Percentiles rank a stretch among this genome's conserved stretches.
Conservation (phyloP, 73 alveolate species). For the Symbiodinium natans region DNA sequence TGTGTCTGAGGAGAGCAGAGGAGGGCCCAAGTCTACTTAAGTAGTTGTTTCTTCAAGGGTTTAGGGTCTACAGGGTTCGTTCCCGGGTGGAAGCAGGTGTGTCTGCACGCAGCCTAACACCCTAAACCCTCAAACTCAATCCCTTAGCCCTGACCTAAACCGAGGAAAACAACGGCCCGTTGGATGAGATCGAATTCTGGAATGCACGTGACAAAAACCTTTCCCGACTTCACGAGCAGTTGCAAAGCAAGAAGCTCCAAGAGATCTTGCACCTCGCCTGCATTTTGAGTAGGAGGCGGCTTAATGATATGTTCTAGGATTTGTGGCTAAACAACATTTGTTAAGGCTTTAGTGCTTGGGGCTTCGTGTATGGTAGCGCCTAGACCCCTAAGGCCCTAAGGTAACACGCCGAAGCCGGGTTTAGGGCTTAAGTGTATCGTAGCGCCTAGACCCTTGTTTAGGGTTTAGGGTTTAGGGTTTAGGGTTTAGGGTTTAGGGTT, state of each 20-base stretch:
- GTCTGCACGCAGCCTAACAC: neutral
- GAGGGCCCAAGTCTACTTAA: neutral
- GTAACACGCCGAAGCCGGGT: too few relatives aligned
- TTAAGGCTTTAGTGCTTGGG: too few relatives aligned
- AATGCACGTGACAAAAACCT: slow-evolving; percentile 95
- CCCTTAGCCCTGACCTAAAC: neutral
- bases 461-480: too few relatives aligned
- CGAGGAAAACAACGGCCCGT: slow-evolving; percentile 94
- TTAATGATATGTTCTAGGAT: too few relatives aligned
- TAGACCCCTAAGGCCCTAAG: too few relatives aligned
- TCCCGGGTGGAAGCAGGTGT: neutral
- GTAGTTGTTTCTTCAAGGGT: neutral
- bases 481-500: too few relatives aligned
- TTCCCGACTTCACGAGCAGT: slow-evolving; percentile 94
- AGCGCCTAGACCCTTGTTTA: too few relatives aligned
- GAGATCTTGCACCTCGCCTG: slow-evolving; percentile 91
- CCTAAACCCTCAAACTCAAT: neutral
- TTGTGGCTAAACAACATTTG: too few relatives aligned
- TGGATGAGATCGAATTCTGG: slow-evolving; percentile 97
- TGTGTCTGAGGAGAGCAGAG: too few relatives aligned
- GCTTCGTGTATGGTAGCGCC: too few relatives aligned
- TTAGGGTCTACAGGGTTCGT: neutral
- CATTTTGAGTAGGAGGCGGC: too few relatives aligned
- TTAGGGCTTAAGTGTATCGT: too few relatives aligned
- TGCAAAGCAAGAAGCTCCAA: slow-evolving; percentile 95